phyloP scores from a whole-genome alignment of 306 rosid species.

The Fragaria nilgerrensis region DNA sequence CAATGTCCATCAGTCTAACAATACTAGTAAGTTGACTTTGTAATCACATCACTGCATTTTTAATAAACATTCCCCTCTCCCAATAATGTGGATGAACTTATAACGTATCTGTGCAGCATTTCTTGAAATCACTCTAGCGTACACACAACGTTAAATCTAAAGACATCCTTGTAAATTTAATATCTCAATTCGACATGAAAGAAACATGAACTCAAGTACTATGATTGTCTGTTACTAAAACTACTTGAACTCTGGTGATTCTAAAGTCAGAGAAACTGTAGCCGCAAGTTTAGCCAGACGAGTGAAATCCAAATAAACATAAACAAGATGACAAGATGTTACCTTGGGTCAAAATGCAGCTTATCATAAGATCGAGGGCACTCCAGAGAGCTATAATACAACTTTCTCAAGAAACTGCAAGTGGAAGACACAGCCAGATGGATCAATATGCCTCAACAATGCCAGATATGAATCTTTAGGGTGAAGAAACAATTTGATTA shows the following conservation, averaged over 20 bases:
- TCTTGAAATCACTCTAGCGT: background rate
- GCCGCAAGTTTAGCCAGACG: background rate
- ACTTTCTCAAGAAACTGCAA: slow-evolving; percentile 76
- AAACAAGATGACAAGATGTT: background rate
- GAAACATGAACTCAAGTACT: background rate
- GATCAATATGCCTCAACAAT: slow-evolving; percentile 17
- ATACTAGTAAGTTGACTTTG: background rate
- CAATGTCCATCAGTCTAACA: background rate
- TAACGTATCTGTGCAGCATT: background rate
- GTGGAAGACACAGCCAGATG: slow-evolving; percentile 21
- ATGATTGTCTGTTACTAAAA: background rate
- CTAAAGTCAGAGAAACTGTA: background rate
- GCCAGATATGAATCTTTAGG: background rate
- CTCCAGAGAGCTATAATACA: slow-evolving; percentile 73
- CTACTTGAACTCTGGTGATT: background rate
- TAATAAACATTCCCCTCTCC: slow-evolving; percentile 5
- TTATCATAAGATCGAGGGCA: slow-evolving; percentile 96
- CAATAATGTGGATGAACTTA: background rate
- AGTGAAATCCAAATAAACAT: background rate
- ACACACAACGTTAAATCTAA: background rate
- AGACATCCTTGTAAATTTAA: background rate
- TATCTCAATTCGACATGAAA: background rate
- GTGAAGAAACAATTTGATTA: slow-evolving; percentile 22
- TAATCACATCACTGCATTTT: background rate
- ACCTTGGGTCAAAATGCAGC: slow-evolving; percentile 98